phyloP scores from a whole-genome alignment of 257 asterid species.

The Solanum bulbocastanum region DNA sequence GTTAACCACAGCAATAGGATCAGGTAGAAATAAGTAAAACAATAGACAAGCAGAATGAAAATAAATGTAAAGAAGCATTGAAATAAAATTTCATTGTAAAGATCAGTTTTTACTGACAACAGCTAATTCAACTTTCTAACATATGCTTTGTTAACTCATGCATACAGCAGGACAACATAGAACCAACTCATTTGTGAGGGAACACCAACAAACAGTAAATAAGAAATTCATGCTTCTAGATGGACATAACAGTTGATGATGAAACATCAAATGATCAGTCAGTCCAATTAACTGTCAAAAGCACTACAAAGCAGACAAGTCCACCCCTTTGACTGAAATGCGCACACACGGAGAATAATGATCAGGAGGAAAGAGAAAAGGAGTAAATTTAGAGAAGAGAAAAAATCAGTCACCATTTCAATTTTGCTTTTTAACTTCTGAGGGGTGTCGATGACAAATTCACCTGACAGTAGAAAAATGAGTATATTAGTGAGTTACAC shows the following conservation, averaged over 20 bases:
- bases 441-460: constrained; percentile 83
- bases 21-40: neutral
- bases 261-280: neutral
- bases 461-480: constrained; percentile 39
- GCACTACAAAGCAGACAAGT: neutral
- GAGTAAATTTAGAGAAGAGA: neutral
- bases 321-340: neutral
- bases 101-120: neutral
- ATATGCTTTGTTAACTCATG: neutral
- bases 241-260: neutral
- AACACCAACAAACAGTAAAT: neutral
- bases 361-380: neutral
- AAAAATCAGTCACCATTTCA: constrained; percentile 63
- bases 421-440: constrained; percentile 75
- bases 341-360: neutral
- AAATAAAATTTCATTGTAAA: neutral
- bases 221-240: neutral
- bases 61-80: neutral
- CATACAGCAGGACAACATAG: neutral
- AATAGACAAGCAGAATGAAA: neutral
- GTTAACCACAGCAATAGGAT: neutral
- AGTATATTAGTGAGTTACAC: neutral
- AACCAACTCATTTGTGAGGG: neutral
- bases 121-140: neutral
- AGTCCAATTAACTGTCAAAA: neutral